phyloP scores from a whole-genome alignment of 352 stramenopile genomes.

The Aphanomyces invadans region DNA sequence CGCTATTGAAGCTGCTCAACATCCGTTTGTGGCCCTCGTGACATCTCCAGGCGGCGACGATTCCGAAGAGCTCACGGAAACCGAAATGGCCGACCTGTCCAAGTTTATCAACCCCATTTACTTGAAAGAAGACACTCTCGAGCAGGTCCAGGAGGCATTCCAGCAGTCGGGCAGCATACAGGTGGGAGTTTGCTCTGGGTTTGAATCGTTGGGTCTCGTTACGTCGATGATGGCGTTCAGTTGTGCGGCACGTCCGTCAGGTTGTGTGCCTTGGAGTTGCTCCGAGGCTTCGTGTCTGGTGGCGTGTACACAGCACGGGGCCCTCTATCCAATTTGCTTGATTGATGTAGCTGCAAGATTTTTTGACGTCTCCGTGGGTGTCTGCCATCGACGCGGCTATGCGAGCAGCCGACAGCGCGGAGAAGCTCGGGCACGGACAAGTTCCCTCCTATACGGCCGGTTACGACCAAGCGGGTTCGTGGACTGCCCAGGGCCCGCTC shows the following conservation, averaged over 20 bases:
- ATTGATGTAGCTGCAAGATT: slow-evolving; percentile 77
- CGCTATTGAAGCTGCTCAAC: slow-evolving; percentile 17
- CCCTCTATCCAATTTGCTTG: no score
- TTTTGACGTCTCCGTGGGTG: slow-evolving; percentile 62
- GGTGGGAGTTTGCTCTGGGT: not conserved
- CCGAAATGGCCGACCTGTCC: slow-evolving; percentile 49
- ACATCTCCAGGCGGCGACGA: slow-evolving; percentile 32
- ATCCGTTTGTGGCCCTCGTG: no score
- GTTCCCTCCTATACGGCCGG: slow-evolving; percentile 29
- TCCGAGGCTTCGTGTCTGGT: no score
- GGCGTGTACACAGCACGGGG: no score
- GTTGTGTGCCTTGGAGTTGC: no score
- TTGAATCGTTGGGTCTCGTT: no score
- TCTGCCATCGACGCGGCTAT: slow-evolving; percentile 34
- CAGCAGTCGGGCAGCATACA: slow-evolving; percentile 26
- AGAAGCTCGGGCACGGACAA: slow-evolving; percentile 45
- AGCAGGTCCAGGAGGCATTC: slow-evolving; percentile 72
- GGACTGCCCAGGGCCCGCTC: slow-evolving; percentile 11
- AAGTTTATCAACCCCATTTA: slow-evolving; percentile 80
- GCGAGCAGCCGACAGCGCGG: slow-evolving; percentile 34
- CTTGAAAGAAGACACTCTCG: slow-evolving; percentile 47
- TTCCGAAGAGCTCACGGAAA: slow-evolving; percentile 33
- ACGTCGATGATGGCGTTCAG: no score
- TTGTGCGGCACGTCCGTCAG: no score
- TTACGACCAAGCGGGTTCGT: slow-evolving; percentile 6